Base-by-base conservation (phyloP, 2,329 filamentous ascomycete genomes). In the Fusarium circinatum region DNA sequence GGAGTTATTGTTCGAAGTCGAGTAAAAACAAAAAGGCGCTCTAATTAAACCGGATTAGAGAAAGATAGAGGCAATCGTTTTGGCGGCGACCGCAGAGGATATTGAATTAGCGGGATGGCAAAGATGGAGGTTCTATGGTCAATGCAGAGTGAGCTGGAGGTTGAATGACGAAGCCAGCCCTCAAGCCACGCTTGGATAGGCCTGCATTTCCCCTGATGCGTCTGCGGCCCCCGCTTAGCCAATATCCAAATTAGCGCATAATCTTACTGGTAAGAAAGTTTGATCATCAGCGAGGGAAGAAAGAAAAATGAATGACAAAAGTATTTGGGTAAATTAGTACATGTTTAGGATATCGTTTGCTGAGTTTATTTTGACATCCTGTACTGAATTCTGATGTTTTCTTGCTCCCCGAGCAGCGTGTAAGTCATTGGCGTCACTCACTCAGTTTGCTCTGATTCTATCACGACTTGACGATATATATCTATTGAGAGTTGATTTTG, bases 161-260 rank as follows among this genome's bases (percentile, higher is more conserved):
- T 62, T 62, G 66, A 76, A 76, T 80, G 79, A 80, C 79, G 78
- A 80, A 79, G 75, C 59, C 65, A 52, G 65, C 75, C 76, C 71
- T 71, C 74, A 74, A 78, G 78, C 77, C 78, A 79, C 78, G 67
- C 62, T 70, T 70, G 63, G 72, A 68, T 65, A 61, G 45, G 75
- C 70, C 64, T 61, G 68, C 66, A 71, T 55, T 77, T 75, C 77
- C 77, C 77, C 77, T 76, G 77, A 64, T 71, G 70, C 65, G 34
- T 49, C 54, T 52, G 64, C 56, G 61, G 60, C 57, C 77, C 75
- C 77, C 76, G 76, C 75, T 79, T 76, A 68, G 60, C 60, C 51
- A 64, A 77, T 79, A 77, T 76, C 36, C 68, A 68, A 69, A 68
- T 78, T 75, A 76, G 74, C 59, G 72, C 75, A 78, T 78, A 77